Evolutionary conservation across 2,329 filamentous ascomycete species (phyloP), one percentile per base, ranked within the genome.

Genomic region (Claviceps citrina): DNA sequence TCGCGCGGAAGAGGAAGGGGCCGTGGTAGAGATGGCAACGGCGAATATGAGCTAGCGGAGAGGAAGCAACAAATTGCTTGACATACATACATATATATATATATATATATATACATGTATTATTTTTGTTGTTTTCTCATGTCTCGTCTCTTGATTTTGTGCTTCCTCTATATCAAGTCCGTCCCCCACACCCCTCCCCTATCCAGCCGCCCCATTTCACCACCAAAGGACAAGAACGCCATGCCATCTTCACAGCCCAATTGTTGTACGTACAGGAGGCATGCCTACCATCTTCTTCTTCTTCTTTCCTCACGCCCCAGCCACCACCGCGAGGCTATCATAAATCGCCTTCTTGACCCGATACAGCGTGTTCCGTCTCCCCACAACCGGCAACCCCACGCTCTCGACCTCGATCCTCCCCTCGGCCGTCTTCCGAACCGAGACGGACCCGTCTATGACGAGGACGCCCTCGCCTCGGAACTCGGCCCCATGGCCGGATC

Each of bases 391-490:
- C 47, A 62, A 39, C 1, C 76, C 81, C 5, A 81, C 76, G 43
- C 80, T 81, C 62, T 94, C 89, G 15, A 94, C 76, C 61, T 93
- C 89, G 52, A 95, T 85, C 49, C 74, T 78, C 0, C 87, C 87
- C n/a, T 81, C 81, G 1, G 77, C 79, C 35, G 81, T 84, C 67
- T 98, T 96, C 44, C 84, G 71, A 34, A 98, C 86, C 4, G 86
- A 83, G 6, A 96, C 87, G 8, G 75, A 74, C 2, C 84, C 83
- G 55, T 96, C 89, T 41, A 98, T 80, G 8, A 98, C 71, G 42
- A 98, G 66, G 7, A 82, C 93, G 45, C 91, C 91, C 60, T 96
- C 89, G 37, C 91, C 91, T 37, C 85, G 73, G 59, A 96, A 95
- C 58, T 95, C 91, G 1, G 89, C 89, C 12, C 76, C 78, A 62